These are phyloP conservation scores for Peronospora tabacina DNA, from an alignment of 352 stramenopile species.

Conservation along the genomic window DNA sequence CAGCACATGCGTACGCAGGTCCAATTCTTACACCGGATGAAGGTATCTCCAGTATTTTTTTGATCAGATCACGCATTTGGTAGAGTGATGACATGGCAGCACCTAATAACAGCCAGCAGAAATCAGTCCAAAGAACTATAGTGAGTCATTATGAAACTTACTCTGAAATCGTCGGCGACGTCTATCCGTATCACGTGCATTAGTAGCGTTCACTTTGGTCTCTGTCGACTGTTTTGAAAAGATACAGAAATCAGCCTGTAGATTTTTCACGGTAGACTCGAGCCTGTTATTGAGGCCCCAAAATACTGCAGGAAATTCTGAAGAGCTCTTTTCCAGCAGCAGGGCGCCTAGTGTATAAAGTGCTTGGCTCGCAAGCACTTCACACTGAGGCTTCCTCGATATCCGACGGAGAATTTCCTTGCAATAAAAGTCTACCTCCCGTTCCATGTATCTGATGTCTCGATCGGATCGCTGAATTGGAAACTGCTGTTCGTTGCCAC, in stretches of 20 bases:
- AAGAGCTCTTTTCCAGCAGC: slow-evolving; percentile 37
- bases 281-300: slow-evolving; percentile 38
- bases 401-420: slow-evolving; percentile 53
- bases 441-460: slow-evolving; percentile 42
- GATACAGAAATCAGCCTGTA: slow-evolving; percentile 3
- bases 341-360: slow-evolving; percentile 40
- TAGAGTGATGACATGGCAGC: slow-evolving; percentile 33
- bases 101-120: slow-evolving; percentile 18
- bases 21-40: slow-evolving; percentile 8
- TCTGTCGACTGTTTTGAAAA: slow-evolving; percentile 5
- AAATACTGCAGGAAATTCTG: slow-evolving; percentile 51
- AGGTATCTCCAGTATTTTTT: slow-evolving; percentile 21
- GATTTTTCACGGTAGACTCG: slow-evolving; percentile 16
- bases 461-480: slow-evolving; percentile 9
- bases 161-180: slow-evolving; percentile 24
- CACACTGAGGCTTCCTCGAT: slow-evolving; percentile 17
- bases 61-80: slow-evolving; percentile 40
- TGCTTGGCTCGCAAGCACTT: slow-evolving; percentile 34
- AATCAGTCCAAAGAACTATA: not conserved
- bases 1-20: slow-evolving; percentile 20
- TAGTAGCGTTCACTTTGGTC: not conserved
- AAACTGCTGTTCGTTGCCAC: slow-evolving; percentile 19
- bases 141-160: slow-evolving; percentile 13
- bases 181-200: slow-evolving; percentile 5
- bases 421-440: slow-evolving; percentile 68